A percentile compares a stretch with the other conserved stretches of the same genome.
Conservation (phyloP, 148 eudicot genomes). For the Camellia granthamiana region DNA sequence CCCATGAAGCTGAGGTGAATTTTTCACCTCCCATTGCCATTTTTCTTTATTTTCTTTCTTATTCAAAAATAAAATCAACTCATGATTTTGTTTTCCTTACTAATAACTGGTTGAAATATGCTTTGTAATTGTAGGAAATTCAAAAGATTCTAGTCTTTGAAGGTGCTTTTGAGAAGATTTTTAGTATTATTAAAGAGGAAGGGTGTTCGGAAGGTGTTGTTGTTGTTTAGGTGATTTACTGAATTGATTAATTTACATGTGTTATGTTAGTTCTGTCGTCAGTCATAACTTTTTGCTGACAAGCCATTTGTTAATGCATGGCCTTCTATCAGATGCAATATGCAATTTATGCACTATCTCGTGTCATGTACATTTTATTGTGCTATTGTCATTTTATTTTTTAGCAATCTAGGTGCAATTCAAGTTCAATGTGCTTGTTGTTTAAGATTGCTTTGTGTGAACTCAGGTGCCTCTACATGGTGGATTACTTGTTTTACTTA, state of each 20-base stretch:
- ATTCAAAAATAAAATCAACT: not conserved
- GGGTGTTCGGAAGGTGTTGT: conserved; percentile 99
- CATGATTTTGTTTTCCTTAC: not conserved
- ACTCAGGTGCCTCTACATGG: too few species aligned
- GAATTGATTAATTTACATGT: not conserved
- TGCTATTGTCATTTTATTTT: too few species aligned
- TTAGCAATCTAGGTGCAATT: not conserved
- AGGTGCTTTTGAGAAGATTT: conserved; percentile 97
- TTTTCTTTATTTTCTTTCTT: not conserved
- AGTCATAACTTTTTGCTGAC: conserved; percentile 1
- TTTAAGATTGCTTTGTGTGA: too few species aligned
- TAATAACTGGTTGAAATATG: not conserved
- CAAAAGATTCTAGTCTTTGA: conserved; percentile 98
- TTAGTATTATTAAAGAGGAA: conserved; percentile 91
- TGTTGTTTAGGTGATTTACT: conserved; percentile 77
- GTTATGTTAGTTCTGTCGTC: not conserved
- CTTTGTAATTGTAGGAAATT: conserved; percentile 61
- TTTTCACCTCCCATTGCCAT: not conserved
- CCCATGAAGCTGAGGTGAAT: conserved; percentile 93
- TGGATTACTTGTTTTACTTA: too few species aligned
- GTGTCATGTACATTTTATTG: not conserved
- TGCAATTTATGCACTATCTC: not conserved
- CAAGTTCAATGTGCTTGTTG: not conserved
- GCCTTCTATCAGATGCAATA: too few species aligned
- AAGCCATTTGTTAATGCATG: not conserved